Evolutionary conservation across 2,329 filamentous ascomycete species (phyloP), one percentile per base, ranked within the genome.

Genomic region (Aspergillus vadensis): DNA sequence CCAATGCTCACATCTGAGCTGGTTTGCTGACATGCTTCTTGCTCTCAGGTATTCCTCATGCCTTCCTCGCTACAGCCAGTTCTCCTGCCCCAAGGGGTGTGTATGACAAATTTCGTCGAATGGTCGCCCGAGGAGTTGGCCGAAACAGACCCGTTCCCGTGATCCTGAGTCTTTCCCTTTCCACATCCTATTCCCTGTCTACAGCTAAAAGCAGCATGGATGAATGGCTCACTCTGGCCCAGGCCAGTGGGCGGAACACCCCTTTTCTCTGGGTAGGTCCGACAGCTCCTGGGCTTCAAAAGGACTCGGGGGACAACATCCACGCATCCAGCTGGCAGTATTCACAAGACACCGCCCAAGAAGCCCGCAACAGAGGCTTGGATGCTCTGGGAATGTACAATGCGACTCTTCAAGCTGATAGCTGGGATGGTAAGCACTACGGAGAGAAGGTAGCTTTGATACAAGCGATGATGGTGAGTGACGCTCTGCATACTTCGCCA

Each of bases 361-460:
- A 74, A 23, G 77, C 78, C 1, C 69, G 63, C 19, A 64, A 67
- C 6, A 72, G 71, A 59, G 73, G 74, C 19, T 69, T 80, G 58
- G 80, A 81, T 53, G 67, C 76, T 17, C 63, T 82, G 55, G 72
- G 72, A 9, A 73, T 81, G 72, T 81, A 76, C 64, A 81, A 80
- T 67, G 66, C 77, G 54, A 80, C 78, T 0, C 60, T 79, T 39
- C 76, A 80, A 60, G 77, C 75, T 12, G 68, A 65, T 10, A 77
- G 73, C 56, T 73, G 64, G 66, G 76, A 79, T 65, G 78, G 77
- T 2, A 67, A 69, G 51, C 65, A 64, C 55, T 80, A 77, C 65
- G 77, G 74, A 3, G 73, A 75, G 60, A 74, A 71, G 55, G 75
- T 80, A 23, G 74, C 74, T 7, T 59, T 81, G 61, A 75, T 79